phyloP scores from a whole-genome alignment of 192 early-diverging fungal genomes.

The Lunasporangiospora selenospora region DNA sequence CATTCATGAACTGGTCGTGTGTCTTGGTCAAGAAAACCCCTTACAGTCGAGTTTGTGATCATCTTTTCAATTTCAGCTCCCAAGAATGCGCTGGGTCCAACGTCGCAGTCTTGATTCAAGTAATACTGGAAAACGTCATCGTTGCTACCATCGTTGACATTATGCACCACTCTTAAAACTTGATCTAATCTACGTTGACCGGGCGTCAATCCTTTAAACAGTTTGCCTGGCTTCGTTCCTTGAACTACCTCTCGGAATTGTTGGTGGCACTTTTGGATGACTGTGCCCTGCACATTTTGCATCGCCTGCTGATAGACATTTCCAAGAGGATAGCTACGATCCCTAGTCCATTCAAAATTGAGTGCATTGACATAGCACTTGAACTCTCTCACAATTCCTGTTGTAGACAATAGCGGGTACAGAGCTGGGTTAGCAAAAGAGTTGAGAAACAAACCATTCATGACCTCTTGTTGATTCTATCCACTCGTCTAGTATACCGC shows the following conservation, averaged over 20 bases:
- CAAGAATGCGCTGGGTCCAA: conserved; percentile 12
- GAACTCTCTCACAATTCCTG: conserved; percentile 7
- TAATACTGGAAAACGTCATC: conserved; percentile 4
- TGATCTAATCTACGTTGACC: background rate
- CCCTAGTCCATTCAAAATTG: conserved; percentile 13
- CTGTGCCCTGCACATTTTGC: conserved; percentile 2
- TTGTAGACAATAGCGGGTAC: too few species aligned
- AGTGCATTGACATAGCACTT: conserved; percentile 13
- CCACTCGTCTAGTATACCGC: too few species aligned
- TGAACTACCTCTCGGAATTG: background rate
- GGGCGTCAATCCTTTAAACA: background rate
- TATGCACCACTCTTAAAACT: conserved; percentile 5
- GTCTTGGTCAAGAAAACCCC: conserved; percentile 6
- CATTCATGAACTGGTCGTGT: conserved; percentile 6
- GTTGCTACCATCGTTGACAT: background rate
- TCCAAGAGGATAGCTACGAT: background rate
- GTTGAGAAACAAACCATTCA: too few species aligned
- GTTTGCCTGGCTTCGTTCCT: background rate
- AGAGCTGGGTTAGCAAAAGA: too few species aligned
- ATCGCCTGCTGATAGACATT: conserved; percentile 10
- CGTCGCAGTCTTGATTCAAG: conserved; percentile 11
- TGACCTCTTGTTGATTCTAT: too few species aligned
- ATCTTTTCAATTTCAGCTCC: conserved; percentile 4
- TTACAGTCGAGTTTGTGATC: background rate
- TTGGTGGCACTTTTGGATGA: conserved; percentile 8